Evolutionary conservation across 805 yeast species (phyloP).

Genomic region (Sugiyamaella mastotermitis): DNA sequence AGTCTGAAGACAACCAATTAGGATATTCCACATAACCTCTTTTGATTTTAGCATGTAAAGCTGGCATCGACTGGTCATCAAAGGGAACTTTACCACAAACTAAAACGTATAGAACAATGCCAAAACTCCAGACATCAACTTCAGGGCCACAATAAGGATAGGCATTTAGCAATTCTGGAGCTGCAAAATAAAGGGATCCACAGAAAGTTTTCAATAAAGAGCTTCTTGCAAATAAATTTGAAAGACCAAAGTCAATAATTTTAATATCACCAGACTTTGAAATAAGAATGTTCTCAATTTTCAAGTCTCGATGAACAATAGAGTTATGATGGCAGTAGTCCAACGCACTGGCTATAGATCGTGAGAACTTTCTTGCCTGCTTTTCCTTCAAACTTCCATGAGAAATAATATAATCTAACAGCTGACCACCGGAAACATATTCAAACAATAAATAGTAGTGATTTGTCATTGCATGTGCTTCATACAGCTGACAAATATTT

Average conservation of each 20-base stretch:
- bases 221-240: conserved; percentile 72
- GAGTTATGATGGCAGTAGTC: conserved; percentile 92
- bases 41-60: conserved; percentile 88
- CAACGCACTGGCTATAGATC: conserved; percentile 90
- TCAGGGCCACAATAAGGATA: conserved; percentile 94
- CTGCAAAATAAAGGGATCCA: conserved; percentile 96
- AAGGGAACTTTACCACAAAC: conserved; percentile 98
- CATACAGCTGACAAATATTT: conserved; percentile 83
- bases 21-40: conserved; percentile 92
- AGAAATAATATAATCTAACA: conserved; percentile 93
- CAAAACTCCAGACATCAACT: conserved; percentile 97
- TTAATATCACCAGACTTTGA: conserved; percentile 90
- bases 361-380: conserved; percentile 89
- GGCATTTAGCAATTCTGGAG: conserved; percentile 92
- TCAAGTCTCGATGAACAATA: conserved; percentile 93
- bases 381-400: conserved; percentile 93
- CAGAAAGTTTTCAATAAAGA: conserved; percentile 84
- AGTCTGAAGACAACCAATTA: conserved; percentile 67
- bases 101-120: conserved; percentile 88
- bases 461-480: conserved; percentile 92
- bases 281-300: conserved; percentile 93
- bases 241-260: conserved; percentile 92
- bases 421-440: conserved; percentile 94
- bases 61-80: conserved; percentile 90
- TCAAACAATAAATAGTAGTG: conserved; percentile 97